Percentiles rank a stretch among this genome's conserved stretches.
Conservation (phyloP, 139 green algal genomes). For the Auxenochlorella protothecoides region DNA sequence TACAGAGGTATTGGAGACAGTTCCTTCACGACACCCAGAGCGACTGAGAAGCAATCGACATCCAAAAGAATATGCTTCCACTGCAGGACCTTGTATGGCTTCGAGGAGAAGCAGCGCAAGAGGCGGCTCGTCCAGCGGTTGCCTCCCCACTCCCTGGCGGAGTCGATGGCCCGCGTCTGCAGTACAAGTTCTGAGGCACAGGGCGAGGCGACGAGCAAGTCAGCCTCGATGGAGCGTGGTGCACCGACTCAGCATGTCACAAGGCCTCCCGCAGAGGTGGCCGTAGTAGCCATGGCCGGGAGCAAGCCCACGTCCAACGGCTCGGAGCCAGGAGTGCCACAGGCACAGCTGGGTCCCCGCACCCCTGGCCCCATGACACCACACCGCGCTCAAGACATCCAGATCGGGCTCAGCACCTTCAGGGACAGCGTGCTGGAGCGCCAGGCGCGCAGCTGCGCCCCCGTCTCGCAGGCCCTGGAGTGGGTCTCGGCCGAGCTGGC, state of each 20-base stretch:
- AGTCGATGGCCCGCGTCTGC: too few species aligned
- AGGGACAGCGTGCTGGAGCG: conserved; percentile 4
- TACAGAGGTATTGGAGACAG: neutral
- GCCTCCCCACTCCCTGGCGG: too few species aligned
- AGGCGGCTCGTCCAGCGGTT: too few species aligned
- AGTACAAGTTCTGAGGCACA: neutral
- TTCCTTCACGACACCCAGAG: neutral
- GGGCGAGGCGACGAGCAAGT: neutral
- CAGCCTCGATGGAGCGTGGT: neutral
- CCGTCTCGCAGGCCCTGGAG: neutral
- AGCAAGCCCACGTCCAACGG: neutral
- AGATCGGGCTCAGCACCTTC: conserved; percentile 3
- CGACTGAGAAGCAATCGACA: neutral
- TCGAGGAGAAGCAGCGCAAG: neutral
- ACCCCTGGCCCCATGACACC: neutral
- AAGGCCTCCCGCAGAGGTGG: neutral
- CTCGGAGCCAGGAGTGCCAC: too few species aligned
- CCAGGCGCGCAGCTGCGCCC: conserved; percentile 1
- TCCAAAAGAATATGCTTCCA: neutral
- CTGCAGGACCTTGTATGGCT: neutral
- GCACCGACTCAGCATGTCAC: neutral
- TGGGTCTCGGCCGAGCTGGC: conserved; percentile 10
- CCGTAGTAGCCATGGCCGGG: neutral
- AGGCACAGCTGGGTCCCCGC: neutral
- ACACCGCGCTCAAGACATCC: conserved; percentile 13